Evolutionary conservation across 2,329 filamentous ascomycete species (phyloP).

Genomic region (Ceratocystis cacaofunesta): DNA sequence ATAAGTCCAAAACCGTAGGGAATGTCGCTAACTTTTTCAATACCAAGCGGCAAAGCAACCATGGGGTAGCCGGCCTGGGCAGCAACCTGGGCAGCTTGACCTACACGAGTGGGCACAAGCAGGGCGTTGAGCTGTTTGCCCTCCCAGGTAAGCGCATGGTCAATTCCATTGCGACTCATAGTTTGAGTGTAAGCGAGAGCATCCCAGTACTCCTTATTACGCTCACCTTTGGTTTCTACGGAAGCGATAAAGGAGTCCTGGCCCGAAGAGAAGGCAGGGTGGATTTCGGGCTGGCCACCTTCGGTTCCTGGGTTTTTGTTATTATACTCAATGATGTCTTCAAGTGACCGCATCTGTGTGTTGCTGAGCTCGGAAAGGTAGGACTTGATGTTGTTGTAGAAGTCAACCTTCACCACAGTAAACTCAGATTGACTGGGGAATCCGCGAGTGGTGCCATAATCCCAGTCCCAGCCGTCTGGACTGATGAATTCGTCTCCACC

Average conservation of each 20-base stretch:
- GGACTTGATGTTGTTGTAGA: constrained; percentile 44
- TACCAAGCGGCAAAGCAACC: constrained; percentile 51
- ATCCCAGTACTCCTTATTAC: constrained; percentile 51
- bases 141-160: constrained; percentile 41
- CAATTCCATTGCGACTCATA: constrained; percentile 50
- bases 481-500: constrained; percentile 47
- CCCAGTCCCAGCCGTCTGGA: constrained; percentile 58
- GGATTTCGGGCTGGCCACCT: constrained; percentile 42
- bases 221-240: constrained; percentile 42
- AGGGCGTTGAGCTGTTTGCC: constrained; percentile 39
- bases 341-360: constrained; percentile 42
- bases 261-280: constrained; percentile 52
- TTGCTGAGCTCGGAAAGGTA: constrained; percentile 51
- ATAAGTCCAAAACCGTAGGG: constrained; percentile 37
- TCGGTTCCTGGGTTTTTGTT: constrained; percentile 49
- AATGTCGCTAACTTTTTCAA: constrained; percentile 28
- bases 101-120: constrained; percentile 53
- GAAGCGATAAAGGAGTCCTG: constrained; percentile 57
- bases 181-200: constrained; percentile 47
- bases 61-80: constrained; percentile 65
- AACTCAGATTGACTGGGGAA: constrained; percentile 60
- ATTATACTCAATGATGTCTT: constrained; percentile 52
- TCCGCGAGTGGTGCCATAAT: constrained; percentile 46
- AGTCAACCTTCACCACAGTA: constrained; percentile 56
- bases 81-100: constrained; percentile 51